Evolutionary conservation across 2,329 filamentous ascomycete genomes (phyloP), one percentile per base, ranked within the genome.

Genomic region (Acarospora socialis): DNA sequence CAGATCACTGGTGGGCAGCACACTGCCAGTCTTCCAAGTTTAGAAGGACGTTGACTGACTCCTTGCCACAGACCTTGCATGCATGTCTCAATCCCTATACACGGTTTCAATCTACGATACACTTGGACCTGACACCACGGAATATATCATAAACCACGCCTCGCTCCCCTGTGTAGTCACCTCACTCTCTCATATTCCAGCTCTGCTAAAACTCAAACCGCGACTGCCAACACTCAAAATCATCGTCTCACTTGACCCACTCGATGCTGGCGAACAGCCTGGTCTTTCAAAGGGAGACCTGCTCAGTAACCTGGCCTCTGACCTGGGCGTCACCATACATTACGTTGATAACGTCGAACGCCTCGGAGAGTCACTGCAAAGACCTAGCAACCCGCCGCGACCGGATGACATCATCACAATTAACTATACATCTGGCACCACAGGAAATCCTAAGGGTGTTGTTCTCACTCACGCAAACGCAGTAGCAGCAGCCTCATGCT

Each of bases 101-200:
- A 81, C 79, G 14, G 84, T 98, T 34, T 93, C 87, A 4, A 77
- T 98, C 30, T 98, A 98, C 63, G 90, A 95, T 56, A 94, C 87
- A 8, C 71, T 98, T 4, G 87, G 87, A 7, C 78, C 87, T 8
- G 82, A 93, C 44, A 73, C 86, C 2, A 86, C 81, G 35, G 84
- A 95, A 59, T 95, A 81, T 60, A 94, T 98, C 56, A 79, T 95
- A 61, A 92, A 92, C 57, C 87, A 95, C 54, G 73, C 83, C 33
- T 68, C 76, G 40, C 62, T 95, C 35, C 56, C 66, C 36, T 81
- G 76, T 47, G 73, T 95, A 22, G 74, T 79, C 40, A 77, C 81
- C 36, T 84, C 81, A 17, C 63, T 94, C 27, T 73, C 74, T 25
- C 86, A 93, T 49, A 75, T 94, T 32, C 76, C 83, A 2, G 71